Conservation (phyloP, 2,329 filamentous ascomycete genomes). For the Diaporthe sp. region DNA sequence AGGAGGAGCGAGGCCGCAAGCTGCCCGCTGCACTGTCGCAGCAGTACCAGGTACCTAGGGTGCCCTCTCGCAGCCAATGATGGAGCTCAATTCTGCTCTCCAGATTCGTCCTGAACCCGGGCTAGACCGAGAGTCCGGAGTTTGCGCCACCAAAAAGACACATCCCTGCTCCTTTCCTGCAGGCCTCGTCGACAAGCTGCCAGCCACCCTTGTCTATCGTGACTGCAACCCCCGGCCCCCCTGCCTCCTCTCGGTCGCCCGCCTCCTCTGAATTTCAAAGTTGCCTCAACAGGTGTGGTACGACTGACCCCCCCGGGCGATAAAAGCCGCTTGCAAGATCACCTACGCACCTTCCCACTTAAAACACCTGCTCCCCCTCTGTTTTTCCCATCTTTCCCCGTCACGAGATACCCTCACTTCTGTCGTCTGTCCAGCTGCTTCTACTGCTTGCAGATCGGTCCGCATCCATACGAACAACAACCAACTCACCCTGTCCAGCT, state of each 20-base stretch:
- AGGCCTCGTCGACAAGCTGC: conserved; percentile 27
- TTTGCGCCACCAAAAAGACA: conserved; percentile 6
- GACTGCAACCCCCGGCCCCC: conserved; percentile 15
- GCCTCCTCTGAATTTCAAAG: conserved; percentile 28
- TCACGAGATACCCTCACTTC: conserved; percentile 20
- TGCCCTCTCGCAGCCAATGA: conserved; percentile 16
- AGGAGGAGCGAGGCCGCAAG: conserved; percentile 24
- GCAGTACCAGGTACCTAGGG: conserved; percentile 21
- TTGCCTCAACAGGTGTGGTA: conserved; percentile 22
- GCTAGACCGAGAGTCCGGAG: conserved; percentile 33
- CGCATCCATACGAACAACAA: conserved; percentile 15
- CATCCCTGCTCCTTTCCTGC: conserved; percentile 32
- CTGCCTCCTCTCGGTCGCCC: conserved; percentile 7
- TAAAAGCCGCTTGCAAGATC: conserved; percentile 28
- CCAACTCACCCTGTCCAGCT: not conserved
- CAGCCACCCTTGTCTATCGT: conserved; percentile 34
- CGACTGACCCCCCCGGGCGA: conserved; percentile 26
- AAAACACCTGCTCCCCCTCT: conserved; percentile 20
- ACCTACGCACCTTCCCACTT: conserved; percentile 32
- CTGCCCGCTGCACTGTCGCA: conserved; percentile 14
- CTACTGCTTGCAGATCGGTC: conserved; percentile 1
- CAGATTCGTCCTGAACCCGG: conserved; percentile 32
- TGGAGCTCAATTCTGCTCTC: conserved; percentile 33
- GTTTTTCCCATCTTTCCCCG: not conserved
- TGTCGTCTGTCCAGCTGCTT: not conserved